Base-by-base conservation (phyloP, 2,329 filamentous ascomycete genomes). In the Tolypocladium amazonense region DNA sequence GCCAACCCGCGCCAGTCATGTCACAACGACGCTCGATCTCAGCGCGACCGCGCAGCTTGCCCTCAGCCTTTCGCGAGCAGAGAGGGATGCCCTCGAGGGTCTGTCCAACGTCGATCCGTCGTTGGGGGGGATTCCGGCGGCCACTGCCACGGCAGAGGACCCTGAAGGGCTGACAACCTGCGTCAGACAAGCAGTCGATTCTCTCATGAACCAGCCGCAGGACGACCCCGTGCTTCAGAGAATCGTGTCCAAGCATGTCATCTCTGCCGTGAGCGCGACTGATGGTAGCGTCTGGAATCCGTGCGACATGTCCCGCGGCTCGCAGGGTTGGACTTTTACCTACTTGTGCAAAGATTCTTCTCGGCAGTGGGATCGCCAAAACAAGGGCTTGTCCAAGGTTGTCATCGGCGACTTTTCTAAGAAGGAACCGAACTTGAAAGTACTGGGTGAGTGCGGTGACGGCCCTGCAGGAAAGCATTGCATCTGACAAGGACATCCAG, bases 301-400 rank as follows among this genome's bases (percentile, higher is more conserved):
- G 35, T 73, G 77, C 25, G 72, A 78, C 23, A 73, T 80, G 25
- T 75, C 76, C 30, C 72, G 76, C 18, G 72, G 68, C 9, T 62
- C 75, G 0, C 76, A 81, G 53, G 81, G 81, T 6, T 84, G 82
- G 81, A 74, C 72, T 1, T 79, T 85, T 58, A 76, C 74, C 3
- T 85, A 81, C 62, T 69, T 76, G 23, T 86, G 83, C 73, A 79
- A 76, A 60, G 74, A 79, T 62, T 85, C 83, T 2, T 70, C 75
- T 50, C 74, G 77, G 62, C 73, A 75, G 41, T 85, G 83, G 83
- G 73, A 68, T 43, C 76, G 76, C 25, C 77, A 79, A 62, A 72
- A 76, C 7, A 81, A 79, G 66, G 72, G 65, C 25, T 65, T 73
- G 20, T 64, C 71, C 20, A 77, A 74, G 61, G 64, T 70, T 6